Evolutionary conservation across 2,329 filamentous ascomycete species (phyloP), one percentile per base, ranked within the genome.

Genomic region (Sarocladium strictum): DNA sequence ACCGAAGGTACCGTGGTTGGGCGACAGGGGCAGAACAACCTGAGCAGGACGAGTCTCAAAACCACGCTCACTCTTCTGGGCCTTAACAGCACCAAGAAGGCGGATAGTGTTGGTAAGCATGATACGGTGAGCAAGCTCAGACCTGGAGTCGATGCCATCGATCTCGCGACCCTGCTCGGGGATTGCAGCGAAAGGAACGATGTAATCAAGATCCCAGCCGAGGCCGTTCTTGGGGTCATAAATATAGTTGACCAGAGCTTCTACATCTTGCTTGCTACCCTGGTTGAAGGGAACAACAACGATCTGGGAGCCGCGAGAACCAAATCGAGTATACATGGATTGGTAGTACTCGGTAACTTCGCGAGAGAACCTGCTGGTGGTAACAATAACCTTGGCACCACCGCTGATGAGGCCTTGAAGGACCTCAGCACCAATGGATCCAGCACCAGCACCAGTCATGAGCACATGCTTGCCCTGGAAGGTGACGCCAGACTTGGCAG

Each of bases 301-400:
- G 55, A 99, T 86, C 75, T 97, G 92, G 56, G 94, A 97, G 60
- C 94, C 94, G 60, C 90, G 89, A 58, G 90, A 90, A 65, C 94
- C 94, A 65, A 89, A 96, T 58, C 92, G 89, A 59, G 92, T 89
- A 72, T 99, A 99, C 89, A 99, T 97, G 55, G 90, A 86, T 74
- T 99, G 94, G 75, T 99, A 99, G 77, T 97, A 99, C 76, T 99
- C 94, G 5, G 94, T 99, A 55, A 99, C 94, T 71, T 97, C 89
- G 45, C 91, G 89, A 15, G 94, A 99, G 79, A 94, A 99, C 62
- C 94, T 86, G 66, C 90, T 96, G 17, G 94, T 99, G 14, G 94
- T 99, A 56, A 99, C 95, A 53, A 97, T 78, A 38, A 99, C 95
- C 77, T 94, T 95, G 61, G 94, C 94, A 68, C 94, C 94, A 74